Evolutionary conservation across 106 monocot species (phyloP).

Genomic region (Vanilla planifolia): DNA sequence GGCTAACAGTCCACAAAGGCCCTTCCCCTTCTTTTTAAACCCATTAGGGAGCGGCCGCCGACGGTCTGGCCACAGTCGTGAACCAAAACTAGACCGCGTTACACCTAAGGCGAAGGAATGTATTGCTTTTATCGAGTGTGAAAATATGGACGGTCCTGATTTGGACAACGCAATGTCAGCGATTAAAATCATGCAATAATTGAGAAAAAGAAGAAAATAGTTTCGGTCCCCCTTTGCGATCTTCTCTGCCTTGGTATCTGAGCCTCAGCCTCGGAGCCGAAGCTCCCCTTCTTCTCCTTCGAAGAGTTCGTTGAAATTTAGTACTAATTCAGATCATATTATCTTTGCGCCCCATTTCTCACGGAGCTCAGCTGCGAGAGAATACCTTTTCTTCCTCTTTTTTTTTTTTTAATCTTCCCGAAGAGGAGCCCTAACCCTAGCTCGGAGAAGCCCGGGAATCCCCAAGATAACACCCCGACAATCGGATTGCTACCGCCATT

Average conservation of each 20-base stretch:
- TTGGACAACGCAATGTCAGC: background rate
- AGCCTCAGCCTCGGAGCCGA: slow-evolving; percentile 5
- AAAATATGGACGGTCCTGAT: slow-evolving; percentile 3
- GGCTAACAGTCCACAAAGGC: no score
- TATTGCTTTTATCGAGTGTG: background rate
- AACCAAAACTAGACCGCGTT: no score
- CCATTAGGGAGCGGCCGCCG: no score
- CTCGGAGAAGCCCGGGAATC: slow-evolving; percentile 5
- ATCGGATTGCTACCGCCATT: slow-evolving; percentile 1
- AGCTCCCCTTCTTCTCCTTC: slow-evolving; percentile 11
- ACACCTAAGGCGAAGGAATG: slow-evolving; percentile 11
- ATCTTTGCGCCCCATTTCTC: slow-evolving; percentile 5
- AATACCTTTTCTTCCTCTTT: slow-evolving; percentile 1
- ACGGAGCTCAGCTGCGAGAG: background rate
- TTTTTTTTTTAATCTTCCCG: background rate
- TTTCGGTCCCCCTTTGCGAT: no score
- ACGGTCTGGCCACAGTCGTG: no score
- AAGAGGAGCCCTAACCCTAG: slow-evolving; percentile 9
- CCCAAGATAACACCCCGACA: background rate
- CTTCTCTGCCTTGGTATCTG: background rate
- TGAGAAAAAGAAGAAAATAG: slow-evolving; percentile 9
- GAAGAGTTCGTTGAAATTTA: slow-evolving; percentile 13
- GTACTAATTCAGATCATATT: slow-evolving; percentile 10
- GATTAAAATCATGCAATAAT: slow-evolving; percentile 5
- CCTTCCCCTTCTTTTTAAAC: no score